Percentiles rank a stretch among this genome's conserved stretches.
phyloP scores from a whole-genome alignment of 2,329 filamentous ascomycete genomes.

The Pleurostoma richardsiae region DNA sequence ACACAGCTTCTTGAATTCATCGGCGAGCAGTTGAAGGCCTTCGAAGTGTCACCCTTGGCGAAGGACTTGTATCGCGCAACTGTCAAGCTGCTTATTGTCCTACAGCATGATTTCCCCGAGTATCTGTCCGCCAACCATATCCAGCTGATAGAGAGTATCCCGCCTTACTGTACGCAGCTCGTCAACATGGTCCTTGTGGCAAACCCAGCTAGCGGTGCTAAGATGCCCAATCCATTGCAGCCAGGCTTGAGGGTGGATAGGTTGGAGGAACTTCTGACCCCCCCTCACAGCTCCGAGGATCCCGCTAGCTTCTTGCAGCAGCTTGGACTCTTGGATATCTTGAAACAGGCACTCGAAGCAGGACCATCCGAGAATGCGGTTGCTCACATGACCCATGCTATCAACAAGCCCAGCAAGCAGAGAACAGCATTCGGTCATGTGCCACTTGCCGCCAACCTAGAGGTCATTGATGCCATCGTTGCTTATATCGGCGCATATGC shows the following conservation, averaged over 20 bases:
- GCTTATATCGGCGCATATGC: conserved; percentile 75
- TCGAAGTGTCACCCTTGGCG: conserved; percentile 62
- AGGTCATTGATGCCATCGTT: conserved; percentile 76
- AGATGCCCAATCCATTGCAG: conserved; percentile 69
- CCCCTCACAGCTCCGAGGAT: conserved; percentile 63
- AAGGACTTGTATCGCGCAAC: conserved; percentile 83
- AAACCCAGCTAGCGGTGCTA: conserved; percentile 52
- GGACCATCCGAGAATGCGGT: conserved; percentile 68
- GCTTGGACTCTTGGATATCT: conserved; percentile 51
- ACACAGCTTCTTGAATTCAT: conserved; percentile 68
- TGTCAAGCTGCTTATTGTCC: conserved; percentile 73
- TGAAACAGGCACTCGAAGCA: conserved; percentile 53
- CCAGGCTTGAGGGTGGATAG: conserved; percentile 71
- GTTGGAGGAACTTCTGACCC: conserved; percentile 53
- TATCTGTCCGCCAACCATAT: conserved; percentile 87
- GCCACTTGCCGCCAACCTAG: conserved; percentile 62
- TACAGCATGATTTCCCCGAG: conserved; percentile 93
- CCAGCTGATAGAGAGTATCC: conserved; percentile 74
- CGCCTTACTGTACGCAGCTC: conserved; percentile 78
- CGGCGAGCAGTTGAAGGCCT: conserved; percentile 72
- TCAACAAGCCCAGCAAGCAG: conserved; percentile 50
- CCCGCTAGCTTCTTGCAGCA: conserved; percentile 48
- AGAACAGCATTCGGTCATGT: conserved; percentile 63
- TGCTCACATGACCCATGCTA: conserved; percentile 69
- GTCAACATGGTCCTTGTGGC: conserved; percentile 85